Conservation (phyloP, 441 rosid genomes). For the Euphorbia celastroides region DNA sequence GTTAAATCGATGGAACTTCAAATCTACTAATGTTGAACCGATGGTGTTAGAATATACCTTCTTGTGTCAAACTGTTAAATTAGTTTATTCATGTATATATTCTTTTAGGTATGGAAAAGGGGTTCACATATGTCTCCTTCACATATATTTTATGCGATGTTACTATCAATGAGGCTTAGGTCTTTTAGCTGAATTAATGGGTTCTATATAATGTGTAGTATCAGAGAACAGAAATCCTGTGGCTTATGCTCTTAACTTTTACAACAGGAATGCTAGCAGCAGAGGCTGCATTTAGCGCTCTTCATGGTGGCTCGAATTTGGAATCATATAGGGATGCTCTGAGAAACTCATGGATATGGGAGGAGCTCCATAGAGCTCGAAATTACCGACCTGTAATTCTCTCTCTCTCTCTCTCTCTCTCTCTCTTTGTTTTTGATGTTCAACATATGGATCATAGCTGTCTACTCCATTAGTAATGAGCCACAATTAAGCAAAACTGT, state of each 20-base stretch:
- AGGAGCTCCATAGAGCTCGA: constrained; percentile 73
- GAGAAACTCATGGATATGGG: constrained; percentile 88
- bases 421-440: neutral
- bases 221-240: constrained; percentile 19
- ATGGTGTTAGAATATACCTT: constrained; percentile 1
- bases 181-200: too few relatives aligned
- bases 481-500: neutral
- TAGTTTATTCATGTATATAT: neutral
- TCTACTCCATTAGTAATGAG: neutral
- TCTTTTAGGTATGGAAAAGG: neutral
- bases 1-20: neutral
- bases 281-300: constrained; percentile 73
- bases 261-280: constrained; percentile 89
- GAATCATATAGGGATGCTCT: constrained; percentile 70
- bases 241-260: constrained; percentile 4
- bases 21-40: constrained; percentile 1
- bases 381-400: constrained; percentile 85
- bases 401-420: neutral
- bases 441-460: neutral
- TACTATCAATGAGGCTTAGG: too few relatives aligned
- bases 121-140: too few relatives aligned
- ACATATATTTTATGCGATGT: too few relatives aligned
- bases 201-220: neutral
- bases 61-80: neutral
- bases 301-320: constrained; percentile 53